These are phyloP conservation scores for Ceratonia siliqua DNA, from an alignment of 306 rosid genomes.

Conservation along the genomic window DNA sequence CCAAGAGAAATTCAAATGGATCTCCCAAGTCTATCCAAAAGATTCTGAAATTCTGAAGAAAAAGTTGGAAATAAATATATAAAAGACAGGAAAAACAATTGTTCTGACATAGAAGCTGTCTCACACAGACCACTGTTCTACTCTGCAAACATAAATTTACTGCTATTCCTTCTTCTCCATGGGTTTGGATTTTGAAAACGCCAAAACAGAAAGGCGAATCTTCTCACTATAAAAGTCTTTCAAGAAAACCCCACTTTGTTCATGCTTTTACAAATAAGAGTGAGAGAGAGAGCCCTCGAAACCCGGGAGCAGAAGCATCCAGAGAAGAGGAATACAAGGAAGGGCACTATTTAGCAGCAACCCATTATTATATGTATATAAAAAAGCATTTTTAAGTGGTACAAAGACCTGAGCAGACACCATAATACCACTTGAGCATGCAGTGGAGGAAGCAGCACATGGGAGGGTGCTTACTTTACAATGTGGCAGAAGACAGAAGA, in stretches of 20 bases:
- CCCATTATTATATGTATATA: conserved; percentile 13
- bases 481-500: neutral
- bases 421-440: neutral
- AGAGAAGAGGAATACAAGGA: conserved; percentile 23
- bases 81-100: conserved; percentile 29
- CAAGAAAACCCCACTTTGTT: conserved; percentile 34
- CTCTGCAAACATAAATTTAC: conserved; percentile 24
- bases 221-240: conserved; percentile 29
- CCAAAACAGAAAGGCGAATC: conserved; percentile 38
- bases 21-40: neutral
- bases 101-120: conserved; percentile 44
- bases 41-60: neutral
- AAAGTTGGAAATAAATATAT: neutral
- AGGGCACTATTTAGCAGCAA: conserved; percentile 31
- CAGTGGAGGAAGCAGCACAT: neutral
- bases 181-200: conserved; percentile 30
- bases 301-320: conserved; percentile 51
- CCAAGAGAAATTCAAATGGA: conserved; percentile 17
- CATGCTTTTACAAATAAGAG: conserved; percentile 31
- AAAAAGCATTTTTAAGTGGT: neutral
- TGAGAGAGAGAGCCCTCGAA: conserved; percentile 32
- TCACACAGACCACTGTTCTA: conserved; percentile 7
- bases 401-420: neutral
- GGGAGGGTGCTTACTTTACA: neutral
- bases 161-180: neutral